These are phyloP conservation scores for Monosporascus sp. DNA, from an alignment of 2,329 filamentous ascomycete species.

Conservation along the genomic window DNA sequence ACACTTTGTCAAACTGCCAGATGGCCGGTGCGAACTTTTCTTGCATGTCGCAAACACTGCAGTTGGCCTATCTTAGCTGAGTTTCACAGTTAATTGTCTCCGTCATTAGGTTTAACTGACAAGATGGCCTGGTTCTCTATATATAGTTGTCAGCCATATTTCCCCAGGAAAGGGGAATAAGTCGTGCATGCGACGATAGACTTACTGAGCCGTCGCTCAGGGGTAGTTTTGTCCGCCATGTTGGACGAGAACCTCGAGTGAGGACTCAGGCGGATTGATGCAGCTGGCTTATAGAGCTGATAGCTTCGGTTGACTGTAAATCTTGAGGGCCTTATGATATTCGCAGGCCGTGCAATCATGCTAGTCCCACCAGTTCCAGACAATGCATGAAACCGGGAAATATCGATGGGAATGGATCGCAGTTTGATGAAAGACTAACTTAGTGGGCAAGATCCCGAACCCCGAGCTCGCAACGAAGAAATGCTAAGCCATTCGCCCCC, in stretches of 20 bases:
- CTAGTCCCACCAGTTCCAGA: neutral
- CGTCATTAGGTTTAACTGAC: constrained; percentile 28
- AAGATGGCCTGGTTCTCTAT: constrained; percentile 46
- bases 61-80: constrained; percentile 8
- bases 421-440: neutral
- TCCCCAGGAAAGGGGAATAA: neutral
- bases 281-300: neutral
- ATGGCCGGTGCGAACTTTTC: constrained; percentile 86
- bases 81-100: neutral
- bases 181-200: neutral
- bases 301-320: neutral
- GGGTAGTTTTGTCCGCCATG: constrained; percentile 13
- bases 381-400: neutral
- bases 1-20: constrained; percentile 80
- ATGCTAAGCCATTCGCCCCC: neutral
- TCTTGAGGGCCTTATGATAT: neutral
- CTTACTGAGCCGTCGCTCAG: constrained; percentile 20
- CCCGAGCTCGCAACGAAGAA: neutral
- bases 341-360: neutral
- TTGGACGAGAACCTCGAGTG: constrained; percentile 11
- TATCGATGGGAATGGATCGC: neutral
- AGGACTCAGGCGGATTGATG: neutral
- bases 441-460: neutral
- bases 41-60: constrained; percentile 87
- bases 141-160: constrained; percentile 6